Conservation (phyloP, 176 grass and related monocot genomes). For the Oryza brachyantha region DNA sequence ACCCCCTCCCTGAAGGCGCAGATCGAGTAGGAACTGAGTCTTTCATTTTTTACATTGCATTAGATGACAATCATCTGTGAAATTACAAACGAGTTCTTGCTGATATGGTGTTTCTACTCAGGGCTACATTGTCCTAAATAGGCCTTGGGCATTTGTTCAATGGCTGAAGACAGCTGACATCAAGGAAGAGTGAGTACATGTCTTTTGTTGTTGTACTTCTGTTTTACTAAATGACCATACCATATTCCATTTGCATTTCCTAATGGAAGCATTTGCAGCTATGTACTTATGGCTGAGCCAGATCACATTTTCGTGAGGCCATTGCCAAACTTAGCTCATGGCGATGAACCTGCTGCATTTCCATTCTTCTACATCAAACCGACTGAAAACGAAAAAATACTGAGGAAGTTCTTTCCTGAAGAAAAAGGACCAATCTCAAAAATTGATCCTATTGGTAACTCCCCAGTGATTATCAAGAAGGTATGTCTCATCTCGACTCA, state of each 20-base stretch:
- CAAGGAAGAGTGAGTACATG: conserved; percentile 71
- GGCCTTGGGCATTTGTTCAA: conserved; percentile 98
- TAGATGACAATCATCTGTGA: not conserved
- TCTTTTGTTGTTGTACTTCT: not conserved
- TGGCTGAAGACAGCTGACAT: conserved; percentile 80
- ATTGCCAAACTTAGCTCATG: conserved; percentile 82
- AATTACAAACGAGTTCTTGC: not conserved
- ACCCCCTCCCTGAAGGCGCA: conserved; percentile 72
- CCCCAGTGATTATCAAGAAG: conserved; percentile 97
- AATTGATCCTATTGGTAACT: conserved; percentile 94
- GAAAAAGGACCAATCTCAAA: conserved; percentile 82
- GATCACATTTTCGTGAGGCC: conserved; percentile 96
- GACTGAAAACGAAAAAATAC: conserved; percentile 75
- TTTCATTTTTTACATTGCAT: not conserved
- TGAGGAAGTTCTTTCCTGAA: conserved; percentile 91
- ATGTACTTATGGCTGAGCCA: conserved; percentile 98
- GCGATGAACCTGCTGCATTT: conserved; percentile 70
- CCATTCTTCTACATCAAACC: conserved; percentile 95
- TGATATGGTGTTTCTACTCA: conserved; percentile 34
- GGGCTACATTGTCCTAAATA: conserved; percentile 96
- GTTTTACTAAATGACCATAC: not conserved
- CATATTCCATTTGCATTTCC: not conserved
- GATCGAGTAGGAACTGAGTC: conserved; percentile 54
- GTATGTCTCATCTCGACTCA: conserved; percentile 33
- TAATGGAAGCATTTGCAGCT: conserved; percentile 60